A percentile compares a stretch with the other conserved stretches of the same genome.
phyloP scores from a whole-genome alignment of 805 yeast genomes.

The Ogataea siamensis region DNA sequence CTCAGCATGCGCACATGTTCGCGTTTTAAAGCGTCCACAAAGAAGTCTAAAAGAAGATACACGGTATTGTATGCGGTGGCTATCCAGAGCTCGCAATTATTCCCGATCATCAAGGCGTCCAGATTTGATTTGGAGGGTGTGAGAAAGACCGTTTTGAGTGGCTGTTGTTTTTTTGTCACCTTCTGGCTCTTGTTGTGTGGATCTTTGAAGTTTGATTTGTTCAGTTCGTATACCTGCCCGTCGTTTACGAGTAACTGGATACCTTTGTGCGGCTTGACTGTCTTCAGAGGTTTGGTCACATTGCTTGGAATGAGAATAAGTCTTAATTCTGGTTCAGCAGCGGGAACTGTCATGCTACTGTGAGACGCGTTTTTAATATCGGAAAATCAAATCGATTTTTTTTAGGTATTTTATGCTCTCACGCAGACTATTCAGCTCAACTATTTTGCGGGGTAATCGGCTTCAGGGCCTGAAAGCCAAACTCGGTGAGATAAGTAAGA shows the following conservation, averaged over 20 bases:
- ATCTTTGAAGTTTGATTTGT: constrained; percentile 38
- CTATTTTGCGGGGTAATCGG: constrained; percentile 1
- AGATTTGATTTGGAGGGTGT: constrained; percentile 21
- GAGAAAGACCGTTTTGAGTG: constrained; percentile 42
- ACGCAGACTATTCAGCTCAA: constrained; percentile 1
- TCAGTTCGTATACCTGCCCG: constrained; percentile 39
- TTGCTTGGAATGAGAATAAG: constrained; percentile 19
- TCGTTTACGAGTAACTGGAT: constrained; percentile 19
- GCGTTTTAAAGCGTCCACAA: constrained; percentile 29
- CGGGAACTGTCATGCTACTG: background rate
- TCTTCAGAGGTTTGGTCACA: background rate
- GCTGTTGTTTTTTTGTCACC: constrained; percentile 31
- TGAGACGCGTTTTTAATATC: background rate
- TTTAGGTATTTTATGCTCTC: background rate
- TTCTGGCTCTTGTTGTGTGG: constrained; percentile 29
- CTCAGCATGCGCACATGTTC: constrained; percentile 36
- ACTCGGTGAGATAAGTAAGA: background rate
- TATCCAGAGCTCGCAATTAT: constrained; percentile 39
- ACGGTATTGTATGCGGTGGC: constrained; percentile 40
- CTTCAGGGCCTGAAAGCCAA: constrained; percentile 1
- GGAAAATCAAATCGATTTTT: background rate
- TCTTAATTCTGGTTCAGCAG: background rate
- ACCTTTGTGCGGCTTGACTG: constrained; percentile 3
- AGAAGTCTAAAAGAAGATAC: constrained; percentile 39
- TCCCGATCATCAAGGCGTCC: constrained; percentile 40